Conservation (phyloP, 139 green algal genomes). For the Chara braunii region DNA sequence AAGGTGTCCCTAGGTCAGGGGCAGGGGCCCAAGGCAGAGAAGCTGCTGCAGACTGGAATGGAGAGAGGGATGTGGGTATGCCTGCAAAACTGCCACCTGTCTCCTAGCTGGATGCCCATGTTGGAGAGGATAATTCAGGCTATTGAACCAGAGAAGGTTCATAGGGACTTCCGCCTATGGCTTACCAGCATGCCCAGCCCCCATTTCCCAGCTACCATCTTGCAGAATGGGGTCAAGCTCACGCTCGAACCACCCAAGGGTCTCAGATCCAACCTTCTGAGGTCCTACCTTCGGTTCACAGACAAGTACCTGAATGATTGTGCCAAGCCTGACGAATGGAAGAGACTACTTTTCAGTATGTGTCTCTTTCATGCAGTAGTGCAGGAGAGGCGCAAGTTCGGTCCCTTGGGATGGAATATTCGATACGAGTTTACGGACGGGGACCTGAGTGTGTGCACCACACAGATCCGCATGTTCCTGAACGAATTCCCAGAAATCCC, state of each 20-base stretch:
- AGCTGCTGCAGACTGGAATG: slow-evolving; percentile 33
- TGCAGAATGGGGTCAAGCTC: slow-evolving; percentile 78
- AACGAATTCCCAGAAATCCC: slow-evolving; percentile 48
- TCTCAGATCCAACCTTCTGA: slow-evolving; percentile 43
- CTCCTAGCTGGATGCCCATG: slow-evolving; percentile 59
- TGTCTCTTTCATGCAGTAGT: slow-evolving; percentile 51
- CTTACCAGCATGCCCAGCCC: slow-evolving; percentile 64
- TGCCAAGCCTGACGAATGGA: slow-evolving; percentile 49
- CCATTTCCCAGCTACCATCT: slow-evolving; percentile 63
- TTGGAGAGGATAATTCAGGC: slow-evolving; percentile 58
- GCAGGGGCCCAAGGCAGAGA: slow-evolving; percentile 64
- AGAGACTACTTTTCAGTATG: slow-evolving; percentile 40
- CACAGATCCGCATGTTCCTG: slow-evolving; percentile 54
- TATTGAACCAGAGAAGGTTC: slow-evolving; percentile 44
- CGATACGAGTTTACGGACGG: slow-evolving; percentile 59
- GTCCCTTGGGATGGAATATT: slow-evolving; percentile 50
- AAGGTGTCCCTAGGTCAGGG: slow-evolving; percentile 75
- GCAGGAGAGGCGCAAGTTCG: slow-evolving; percentile 48
- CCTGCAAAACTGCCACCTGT: slow-evolving; percentile 61
- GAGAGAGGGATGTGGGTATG: slow-evolving; percentile 48
- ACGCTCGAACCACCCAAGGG: slow-evolving; percentile 72
- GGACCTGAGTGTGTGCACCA: slow-evolving; percentile 50
- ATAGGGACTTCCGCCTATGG: slow-evolving; percentile 60
- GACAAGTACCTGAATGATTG: slow-evolving; percentile 57
- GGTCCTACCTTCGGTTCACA: slow-evolving; percentile 43